Conservation (phyloP, 768 basidiomycete genomes). For the Naematelia encephala region DNA sequence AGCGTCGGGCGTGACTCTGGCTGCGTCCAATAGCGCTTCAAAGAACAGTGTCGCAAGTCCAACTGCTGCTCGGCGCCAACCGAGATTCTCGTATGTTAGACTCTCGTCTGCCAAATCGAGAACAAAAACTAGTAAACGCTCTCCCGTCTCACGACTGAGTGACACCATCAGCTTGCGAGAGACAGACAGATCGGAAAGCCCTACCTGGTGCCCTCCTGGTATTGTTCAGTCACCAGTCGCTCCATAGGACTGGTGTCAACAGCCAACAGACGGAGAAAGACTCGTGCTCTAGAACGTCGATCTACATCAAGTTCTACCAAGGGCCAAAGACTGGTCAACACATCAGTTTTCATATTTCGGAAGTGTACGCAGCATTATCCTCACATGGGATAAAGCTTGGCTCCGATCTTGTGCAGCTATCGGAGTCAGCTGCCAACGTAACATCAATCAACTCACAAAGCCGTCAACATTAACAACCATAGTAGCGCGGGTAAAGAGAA, state of each 20-base stretch:
- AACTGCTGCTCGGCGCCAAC: conserved; percentile 20
- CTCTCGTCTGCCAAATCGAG: conserved; percentile 26
- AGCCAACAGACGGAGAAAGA: conserved; percentile 8
- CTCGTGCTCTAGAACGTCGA: conserved; percentile 12
- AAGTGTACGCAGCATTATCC: no score
- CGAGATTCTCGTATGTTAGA: conserved; percentile 8
- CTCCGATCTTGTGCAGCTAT: neutral
- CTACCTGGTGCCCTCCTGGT: neutral
- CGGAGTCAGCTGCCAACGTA: neutral
- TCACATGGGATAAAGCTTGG: conserved; percentile 14
- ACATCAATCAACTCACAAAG: conserved; percentile 17
- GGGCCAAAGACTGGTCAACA: conserved; percentile 27
- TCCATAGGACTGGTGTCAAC: neutral
- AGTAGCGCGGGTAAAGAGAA: conserved; percentile 25
- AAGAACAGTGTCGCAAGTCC: conserved; percentile 27
- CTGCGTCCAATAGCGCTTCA: conserved; percentile 22
- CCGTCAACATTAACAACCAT: conserved; percentile 24
- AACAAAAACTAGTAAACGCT: conserved; percentile 22
- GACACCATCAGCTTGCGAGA: neutral
- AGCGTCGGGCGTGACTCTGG: conserved; percentile 14
- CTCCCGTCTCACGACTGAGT: neutral
- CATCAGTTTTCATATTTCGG: no score
- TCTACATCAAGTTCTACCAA: conserved; percentile 16
- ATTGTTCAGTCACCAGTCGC: neutral
- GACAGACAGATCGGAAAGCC: neutral